These are phyloP conservation scores for Leishmania gerbilli DNA, from an alignment of 208 protist species.

Conservation along the genomic window DNA sequence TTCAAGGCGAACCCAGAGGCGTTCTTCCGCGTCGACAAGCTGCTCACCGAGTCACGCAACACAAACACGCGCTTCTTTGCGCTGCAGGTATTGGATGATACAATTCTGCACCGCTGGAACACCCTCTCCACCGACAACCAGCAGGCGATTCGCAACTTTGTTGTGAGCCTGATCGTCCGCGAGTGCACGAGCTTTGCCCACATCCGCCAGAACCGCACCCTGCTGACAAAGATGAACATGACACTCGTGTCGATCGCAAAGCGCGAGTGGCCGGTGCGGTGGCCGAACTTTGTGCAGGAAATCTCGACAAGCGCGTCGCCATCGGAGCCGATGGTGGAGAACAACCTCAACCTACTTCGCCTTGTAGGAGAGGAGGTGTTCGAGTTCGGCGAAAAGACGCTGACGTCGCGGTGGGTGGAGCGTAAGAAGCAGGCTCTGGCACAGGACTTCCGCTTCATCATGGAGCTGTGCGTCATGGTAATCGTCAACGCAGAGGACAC, in stretches of 20 bases:
- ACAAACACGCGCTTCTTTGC: conserved; percentile 89
- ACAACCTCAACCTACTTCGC: conserved; percentile 97
- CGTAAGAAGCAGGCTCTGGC: conserved; percentile 96
- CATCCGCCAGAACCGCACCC: conserved; percentile 58
- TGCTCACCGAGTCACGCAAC: conserved; percentile 84
- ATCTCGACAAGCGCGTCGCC: conserved; percentile 94
- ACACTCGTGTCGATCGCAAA: conserved; percentile 96
- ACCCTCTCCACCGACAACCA: conserved; percentile 91
- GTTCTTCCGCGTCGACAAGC: conserved; percentile 91
- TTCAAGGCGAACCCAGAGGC: conserved; percentile 93
- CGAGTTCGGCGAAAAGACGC: conserved; percentile 96
- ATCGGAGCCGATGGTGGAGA: conserved; percentile 95
- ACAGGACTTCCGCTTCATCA: conserved; percentile 95
- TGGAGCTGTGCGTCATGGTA: conserved; percentile 92
- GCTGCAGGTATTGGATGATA: conserved; percentile 93
- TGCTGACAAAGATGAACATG: conserved; percentile 92
- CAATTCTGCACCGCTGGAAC: conserved; percentile 96
- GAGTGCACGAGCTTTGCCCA: conserved; percentile 63
- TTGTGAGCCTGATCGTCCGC: conserved; percentile 95
- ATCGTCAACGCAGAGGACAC: conserved; percentile 47
- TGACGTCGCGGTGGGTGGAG: conserved; percentile 95
- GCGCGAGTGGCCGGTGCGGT: conserved; percentile 98
- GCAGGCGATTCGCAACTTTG: conserved; percentile 94
- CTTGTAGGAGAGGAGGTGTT: conserved; percentile 98
- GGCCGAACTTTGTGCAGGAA: conserved; percentile 98